Evolutionary conservation across 1,139 yeast genomes (phyloP), one percentile per base, ranked within the genome.

Genomic region (Taiozyma onychis): DNA sequence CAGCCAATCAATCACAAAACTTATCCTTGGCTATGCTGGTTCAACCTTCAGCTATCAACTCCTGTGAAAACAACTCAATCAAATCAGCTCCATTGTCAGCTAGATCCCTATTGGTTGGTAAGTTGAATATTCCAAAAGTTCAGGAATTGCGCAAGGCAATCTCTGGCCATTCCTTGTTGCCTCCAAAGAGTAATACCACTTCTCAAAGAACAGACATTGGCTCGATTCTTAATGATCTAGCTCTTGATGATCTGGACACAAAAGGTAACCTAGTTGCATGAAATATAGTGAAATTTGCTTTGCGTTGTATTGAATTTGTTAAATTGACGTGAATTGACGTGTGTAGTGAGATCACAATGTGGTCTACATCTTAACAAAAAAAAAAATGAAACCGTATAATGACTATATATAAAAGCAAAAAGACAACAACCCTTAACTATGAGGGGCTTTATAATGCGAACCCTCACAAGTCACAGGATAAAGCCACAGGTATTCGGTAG

Each of bases 131-230:
- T 8, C 79, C 80, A 10, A 70, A 71, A 54, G 78, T 76, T 2
- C 64, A 74, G n/a, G 80, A 77, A 52, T 67, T 77, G 54, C 72
- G 74, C 54, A 76, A 71, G 45, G 68, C 67, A n/a, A 63, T 74
- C 54, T 56, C 63, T 37, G 72, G 65, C 32, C 49, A 51, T 34
- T 53, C 54, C 0, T 39, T 54, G 32, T 48, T 49, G 18, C 47
- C 39, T 39, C 30, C 27, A 16, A 32, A 26, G 8, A 18, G 45
- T 4, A 32, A 37, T n/a, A 27, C 44, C 4, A 43, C 52, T 0
- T 51, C 44, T 16, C 56, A 54, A 22, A 51, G 49, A n/a, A 55
- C 58, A 1, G 63, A 60, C 49, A 51, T 54, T 5, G 44, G 44
- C 6, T 51, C 64, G 4, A 47, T 60, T 39, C 51, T 60, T 46